Conservation (phyloP, 225 moss, liverwort and hornwort species). For the Takakia lepidozioides region DNA sequence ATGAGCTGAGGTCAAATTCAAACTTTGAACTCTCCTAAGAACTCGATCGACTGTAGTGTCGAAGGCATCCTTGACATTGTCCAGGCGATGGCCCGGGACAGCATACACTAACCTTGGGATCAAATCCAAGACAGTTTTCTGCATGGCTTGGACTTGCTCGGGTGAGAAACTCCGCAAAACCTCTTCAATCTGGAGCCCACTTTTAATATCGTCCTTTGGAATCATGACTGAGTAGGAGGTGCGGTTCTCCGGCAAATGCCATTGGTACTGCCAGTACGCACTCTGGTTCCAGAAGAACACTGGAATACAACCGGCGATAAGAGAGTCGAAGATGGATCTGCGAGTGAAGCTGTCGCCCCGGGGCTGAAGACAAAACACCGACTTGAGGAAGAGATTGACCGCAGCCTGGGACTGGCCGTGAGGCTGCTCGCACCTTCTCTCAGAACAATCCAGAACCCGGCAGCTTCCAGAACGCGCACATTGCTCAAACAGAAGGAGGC, state of each 20-base stretch:
- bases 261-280: slow-evolving; percentile 23
- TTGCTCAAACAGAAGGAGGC: too few species aligned
- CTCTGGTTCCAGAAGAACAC: too few species aligned
- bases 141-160: slow-evolving; percentile 14
- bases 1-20: too few species aligned
- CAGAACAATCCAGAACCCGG: too few species aligned
- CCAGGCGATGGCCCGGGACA: slow-evolving; percentile 1
- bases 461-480: too few species aligned
- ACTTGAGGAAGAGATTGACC: slow-evolving; percentile 8
- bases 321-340: slow-evolving; percentile 29
- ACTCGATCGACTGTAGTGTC: too few species aligned
- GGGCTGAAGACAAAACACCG: slow-evolving; percentile 34
- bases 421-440: too few species aligned
- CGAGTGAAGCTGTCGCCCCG: slow-evolving; percentile 35
- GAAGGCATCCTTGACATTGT: slow-evolving; percentile 22
- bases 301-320: slow-evolving; percentile 24
- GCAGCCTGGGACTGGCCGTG: slow-evolving; percentile 21
- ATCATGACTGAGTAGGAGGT: slow-evolving; percentile 35
- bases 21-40: too few species aligned
- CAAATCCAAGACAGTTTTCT: slow-evolving; percentile 9
- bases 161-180: slow-evolving; percentile 10
- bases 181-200: slow-evolving; percentile 11
- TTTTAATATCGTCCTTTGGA: slow-evolving; percentile 10
- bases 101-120: slow-evolving; percentile 26
- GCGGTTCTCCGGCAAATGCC: slow-evolving; percentile 20